Conservation (phyloP, 2,329 filamentous ascomycete genomes). For the Colletotrichum navitas region DNA sequence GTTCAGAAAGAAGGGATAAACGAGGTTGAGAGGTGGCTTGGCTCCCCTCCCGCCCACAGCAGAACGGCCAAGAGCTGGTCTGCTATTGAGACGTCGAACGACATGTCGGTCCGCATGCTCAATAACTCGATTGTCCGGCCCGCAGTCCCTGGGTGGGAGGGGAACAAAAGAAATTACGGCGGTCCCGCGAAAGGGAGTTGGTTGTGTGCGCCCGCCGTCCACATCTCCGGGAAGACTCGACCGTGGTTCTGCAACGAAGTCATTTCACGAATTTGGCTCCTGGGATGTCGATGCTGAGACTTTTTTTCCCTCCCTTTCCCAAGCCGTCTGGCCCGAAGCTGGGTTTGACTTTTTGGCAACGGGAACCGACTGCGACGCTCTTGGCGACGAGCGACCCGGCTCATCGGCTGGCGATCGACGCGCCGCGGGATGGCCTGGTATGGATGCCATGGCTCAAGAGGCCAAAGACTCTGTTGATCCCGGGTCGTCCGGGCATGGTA, state of each 20-base stretch:
- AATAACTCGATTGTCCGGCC: too few relatives aligned
- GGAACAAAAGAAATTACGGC: too few relatives aligned
- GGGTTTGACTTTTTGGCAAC: not conserved
- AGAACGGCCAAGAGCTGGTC: slow-evolving; percentile 1
- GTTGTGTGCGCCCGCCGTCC: too few relatives aligned
- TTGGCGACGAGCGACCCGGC: not conserved
- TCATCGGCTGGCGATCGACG: too few relatives aligned
- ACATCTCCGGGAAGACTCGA: too few relatives aligned
- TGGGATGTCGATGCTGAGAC: not conserved
- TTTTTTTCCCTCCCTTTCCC: not conserved
- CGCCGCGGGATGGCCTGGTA: not conserved
- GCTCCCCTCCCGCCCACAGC: not conserved
- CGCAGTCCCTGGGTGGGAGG: too few relatives aligned
- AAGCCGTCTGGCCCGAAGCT: not conserved
- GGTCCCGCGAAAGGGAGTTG: too few relatives aligned
- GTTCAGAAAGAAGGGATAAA: not conserved
- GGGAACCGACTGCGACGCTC: not conserved
- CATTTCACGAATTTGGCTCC: too few relatives aligned
- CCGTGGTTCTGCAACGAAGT: too few relatives aligned
- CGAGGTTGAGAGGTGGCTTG: not conserved
- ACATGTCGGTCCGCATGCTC: slow-evolving; percentile 23
- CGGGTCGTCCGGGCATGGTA: not conserved
- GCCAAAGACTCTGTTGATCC: not conserved
- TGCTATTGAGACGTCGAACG: slow-evolving; percentile 27
- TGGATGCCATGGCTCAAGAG: not conserved